phyloP scores from a whole-genome alignment of 2,329 filamentous ascomycete species.

The Neofusicoccum laricinum region DNA sequence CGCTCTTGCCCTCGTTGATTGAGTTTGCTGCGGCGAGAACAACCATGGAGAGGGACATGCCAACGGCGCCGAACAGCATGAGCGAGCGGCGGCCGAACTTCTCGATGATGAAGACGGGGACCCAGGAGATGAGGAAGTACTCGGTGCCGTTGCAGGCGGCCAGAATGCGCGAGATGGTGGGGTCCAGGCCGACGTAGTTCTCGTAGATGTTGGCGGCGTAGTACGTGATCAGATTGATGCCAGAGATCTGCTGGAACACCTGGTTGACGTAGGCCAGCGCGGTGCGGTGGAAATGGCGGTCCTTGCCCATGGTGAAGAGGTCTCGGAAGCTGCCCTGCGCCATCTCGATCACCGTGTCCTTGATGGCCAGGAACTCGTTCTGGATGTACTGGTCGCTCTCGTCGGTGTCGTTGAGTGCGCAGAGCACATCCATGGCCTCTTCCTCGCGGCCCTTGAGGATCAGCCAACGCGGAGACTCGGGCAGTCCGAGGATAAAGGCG shows the following conservation, averaged over 20 bases:
- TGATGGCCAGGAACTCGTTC: conserved; percentile 34
- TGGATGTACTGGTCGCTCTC: conserved; percentile 38
- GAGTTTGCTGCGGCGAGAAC: conserved; percentile 34
- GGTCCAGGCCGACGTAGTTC: conserved; percentile 37
- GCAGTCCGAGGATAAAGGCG: conserved; percentile 47
- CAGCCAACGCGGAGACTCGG: conserved; percentile 59
- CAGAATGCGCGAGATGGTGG: conserved; percentile 33
- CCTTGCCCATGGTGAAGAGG: conserved; percentile 57
- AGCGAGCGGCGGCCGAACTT: conserved; percentile 36
- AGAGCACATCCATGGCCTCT: conserved; percentile 35
- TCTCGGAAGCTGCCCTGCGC: conserved; percentile 51
- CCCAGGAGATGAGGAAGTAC: conserved; percentile 42
- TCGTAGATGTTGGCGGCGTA: conserved; percentile 40
- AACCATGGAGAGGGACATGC: conserved; percentile 35
- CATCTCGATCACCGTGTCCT: conserved; percentile 38
- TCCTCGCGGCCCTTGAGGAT: conserved; percentile 55
- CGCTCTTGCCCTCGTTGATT: conserved; percentile 20
- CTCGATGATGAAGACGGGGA: conserved; percentile 41
- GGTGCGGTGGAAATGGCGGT: conserved; percentile 56
- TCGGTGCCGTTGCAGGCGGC: conserved; percentile 43
- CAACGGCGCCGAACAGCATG: conserved; percentile 38
- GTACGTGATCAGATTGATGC: conserved; percentile 30
- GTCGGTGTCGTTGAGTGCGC: conserved; percentile 26
- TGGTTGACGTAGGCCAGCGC: conserved; percentile 57
- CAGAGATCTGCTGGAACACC: conserved; percentile 50